Conservation (phyloP, 495 filamentous ascomycete genomes). For the Elasticomyces elasticus region DNA sequence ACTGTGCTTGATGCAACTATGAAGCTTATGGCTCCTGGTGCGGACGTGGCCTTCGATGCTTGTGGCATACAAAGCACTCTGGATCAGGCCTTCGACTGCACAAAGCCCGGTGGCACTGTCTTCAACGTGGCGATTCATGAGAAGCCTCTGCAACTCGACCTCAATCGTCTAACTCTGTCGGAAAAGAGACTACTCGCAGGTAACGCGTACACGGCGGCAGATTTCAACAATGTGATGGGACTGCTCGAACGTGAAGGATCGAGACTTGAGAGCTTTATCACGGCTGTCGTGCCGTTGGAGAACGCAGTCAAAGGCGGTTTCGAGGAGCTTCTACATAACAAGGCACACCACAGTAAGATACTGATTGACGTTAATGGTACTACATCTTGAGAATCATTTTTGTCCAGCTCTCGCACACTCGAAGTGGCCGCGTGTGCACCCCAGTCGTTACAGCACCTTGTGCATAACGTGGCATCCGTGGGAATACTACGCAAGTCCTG, state of each 20-base stretch:
- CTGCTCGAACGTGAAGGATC: not conserved
- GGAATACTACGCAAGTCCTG: no score
- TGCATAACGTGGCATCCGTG: no score
- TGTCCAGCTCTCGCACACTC: no score
- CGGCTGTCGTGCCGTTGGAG: constrained; percentile 3
- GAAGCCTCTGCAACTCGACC: constrained; percentile 2
- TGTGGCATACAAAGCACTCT: constrained; percentile 9
- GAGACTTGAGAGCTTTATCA: constrained; percentile 7
- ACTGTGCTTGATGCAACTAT: not conserved
- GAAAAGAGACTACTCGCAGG: constrained; percentile 9
- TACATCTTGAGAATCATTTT: not conserved
- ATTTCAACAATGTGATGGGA: not conserved
- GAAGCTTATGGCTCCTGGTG: not conserved
- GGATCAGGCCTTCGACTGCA: constrained; percentile 1
- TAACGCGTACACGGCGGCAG: constrained; percentile 5
- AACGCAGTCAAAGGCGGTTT: constrained; percentile 5
- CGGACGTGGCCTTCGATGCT: constrained; percentile 10
- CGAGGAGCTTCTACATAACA: constrained; percentile 7
- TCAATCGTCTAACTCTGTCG: not conserved
- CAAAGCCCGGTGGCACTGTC: not conserved
- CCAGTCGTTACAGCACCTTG: no score
- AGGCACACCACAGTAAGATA: constrained; percentile 6
- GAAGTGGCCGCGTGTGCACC: no score
- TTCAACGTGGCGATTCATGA: constrained; percentile 15
- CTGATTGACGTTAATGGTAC: constrained; percentile 5